Evolutionary conservation across 331 rosid genomes (phyloP).

Genomic region (Malus hybrid): DNA sequence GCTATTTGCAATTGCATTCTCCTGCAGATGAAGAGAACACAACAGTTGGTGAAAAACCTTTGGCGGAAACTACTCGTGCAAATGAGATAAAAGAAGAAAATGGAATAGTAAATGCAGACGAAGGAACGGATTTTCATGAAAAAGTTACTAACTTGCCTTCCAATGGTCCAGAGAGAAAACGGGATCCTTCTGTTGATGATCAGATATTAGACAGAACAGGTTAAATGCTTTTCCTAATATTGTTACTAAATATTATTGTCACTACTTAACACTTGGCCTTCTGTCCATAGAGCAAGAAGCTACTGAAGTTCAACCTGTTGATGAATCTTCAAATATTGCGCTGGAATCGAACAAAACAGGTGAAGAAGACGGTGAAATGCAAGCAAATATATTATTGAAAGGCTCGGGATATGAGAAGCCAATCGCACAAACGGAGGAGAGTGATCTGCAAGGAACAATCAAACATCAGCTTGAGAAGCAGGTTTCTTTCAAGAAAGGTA

Average conservation of each 20-base stretch:
- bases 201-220: constrained; percentile 6
- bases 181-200: constrained; percentile 6
- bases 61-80: constrained; percentile 11
- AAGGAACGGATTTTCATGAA: constrained; percentile 15
- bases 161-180: constrained; percentile 21
- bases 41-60: constrained; percentile 10
- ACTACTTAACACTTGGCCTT: background rate
- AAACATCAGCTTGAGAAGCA: constrained; percentile 22
- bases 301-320: constrained; percentile 22
- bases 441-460: constrained; percentile 9
- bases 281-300: constrained; percentile 30
- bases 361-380: constrained; percentile 14
- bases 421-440: constrained; percentile 6
- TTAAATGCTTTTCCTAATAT: background rate
- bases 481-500: constrained; percentile 48
- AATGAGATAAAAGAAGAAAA: constrained; percentile 26
- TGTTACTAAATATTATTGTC: background rate
- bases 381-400: no score
- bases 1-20: background rate
- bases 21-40: constrained; percentile 56
- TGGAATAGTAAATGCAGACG: constrained; percentile 8
- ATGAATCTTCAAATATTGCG: constrained; percentile 9
- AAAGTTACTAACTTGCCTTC: constrained; percentile 13
- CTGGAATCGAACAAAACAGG: constrained; percentile 14
- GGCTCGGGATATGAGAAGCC: constrained; percentile 11